Conservation (phyloP, 139 green algal genomes). For the Chlorella sp. region DNA sequence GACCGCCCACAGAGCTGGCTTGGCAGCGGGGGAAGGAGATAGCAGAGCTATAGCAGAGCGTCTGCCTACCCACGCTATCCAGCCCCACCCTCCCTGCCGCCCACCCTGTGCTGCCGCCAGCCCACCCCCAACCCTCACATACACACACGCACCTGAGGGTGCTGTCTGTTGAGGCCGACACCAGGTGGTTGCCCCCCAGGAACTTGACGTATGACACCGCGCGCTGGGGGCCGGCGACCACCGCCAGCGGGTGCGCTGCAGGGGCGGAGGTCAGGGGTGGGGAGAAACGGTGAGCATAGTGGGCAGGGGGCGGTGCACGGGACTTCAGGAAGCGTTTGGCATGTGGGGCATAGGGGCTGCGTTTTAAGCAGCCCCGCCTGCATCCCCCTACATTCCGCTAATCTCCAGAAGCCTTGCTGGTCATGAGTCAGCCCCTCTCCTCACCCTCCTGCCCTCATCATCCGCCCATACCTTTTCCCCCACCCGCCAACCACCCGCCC, state of each 20-base stretch:
- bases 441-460: not conserved
- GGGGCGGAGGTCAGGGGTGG: not conserved
- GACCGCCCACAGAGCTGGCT: not conserved
- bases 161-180: conserved; percentile 79
- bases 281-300: not conserved
- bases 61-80: not conserved
- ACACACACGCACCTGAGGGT: conserved; percentile 27
- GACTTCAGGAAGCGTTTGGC: too few species aligned
- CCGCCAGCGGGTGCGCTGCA: conserved; percentile 31
- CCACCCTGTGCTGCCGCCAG: not conserved
- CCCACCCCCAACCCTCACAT: not conserved
- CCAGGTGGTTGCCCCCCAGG: conserved; percentile 56
- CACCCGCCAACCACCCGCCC: not conserved
- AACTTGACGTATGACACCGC: conserved; percentile 84
- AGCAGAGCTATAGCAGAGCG: too few species aligned
- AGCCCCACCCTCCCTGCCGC: not conserved
- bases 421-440: too few species aligned
- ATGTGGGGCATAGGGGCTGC: too few species aligned
- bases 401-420: too few species aligned
- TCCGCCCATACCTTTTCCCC: not conserved
- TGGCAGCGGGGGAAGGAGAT: not conserved
- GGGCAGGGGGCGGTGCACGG: not conserved
- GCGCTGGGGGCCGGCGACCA: conserved; percentile 65
- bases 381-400: too few species aligned
- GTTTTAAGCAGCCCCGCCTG: too few species aligned